Evolutionary conservation across 1,284 basidiomycete genomes (phyloP).

Genomic region (Rhizopogon hawkerae): DNA sequence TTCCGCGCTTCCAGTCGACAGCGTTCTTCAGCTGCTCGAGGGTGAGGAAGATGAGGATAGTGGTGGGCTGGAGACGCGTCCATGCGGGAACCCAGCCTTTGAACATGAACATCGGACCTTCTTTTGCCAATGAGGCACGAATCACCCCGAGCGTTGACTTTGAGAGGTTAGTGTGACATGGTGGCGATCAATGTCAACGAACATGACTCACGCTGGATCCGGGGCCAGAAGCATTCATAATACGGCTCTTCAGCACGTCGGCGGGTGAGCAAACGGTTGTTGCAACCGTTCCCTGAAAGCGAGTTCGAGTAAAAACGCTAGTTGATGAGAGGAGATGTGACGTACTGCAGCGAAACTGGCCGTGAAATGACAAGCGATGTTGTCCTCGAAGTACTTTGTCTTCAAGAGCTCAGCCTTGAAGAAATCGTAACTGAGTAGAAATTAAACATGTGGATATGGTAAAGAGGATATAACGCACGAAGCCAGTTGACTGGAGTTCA

Average conservation of each 20-base stretch:
- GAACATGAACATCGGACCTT: constrained; percentile 89
- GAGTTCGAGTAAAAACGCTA: neutral
- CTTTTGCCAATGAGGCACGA: constrained; percentile 60
- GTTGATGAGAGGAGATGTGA: constrained; percentile 10
- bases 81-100: constrained; percentile 85
- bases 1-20: constrained; percentile 44
- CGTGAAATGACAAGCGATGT: constrained; percentile 74
- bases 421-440: constrained; percentile 65
- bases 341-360: constrained; percentile 79
- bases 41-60: constrained; percentile 77
- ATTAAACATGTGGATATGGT: neutral
- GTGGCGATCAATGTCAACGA: neutral
- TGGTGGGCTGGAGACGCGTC: constrained; percentile 79
- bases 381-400: constrained; percentile 66
- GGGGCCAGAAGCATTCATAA: constrained; percentile 84
- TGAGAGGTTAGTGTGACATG: neutral
- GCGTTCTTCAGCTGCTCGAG: constrained; percentile 68
- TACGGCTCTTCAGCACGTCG: constrained; percentile 83
- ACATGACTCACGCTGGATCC: constrained; percentile 53
- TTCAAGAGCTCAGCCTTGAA: constrained; percentile 78
- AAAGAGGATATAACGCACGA: constrained; percentile 46
- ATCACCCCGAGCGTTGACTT: constrained; percentile 70
- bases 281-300: constrained; percentile 72
- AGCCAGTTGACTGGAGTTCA: constrained; percentile 89
- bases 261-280: constrained; percentile 93